Evolutionary conservation across 441 rosid genomes (phyloP), one percentile per base, ranked within the genome.

Genomic region (Erodium chrysanthum): DNA sequence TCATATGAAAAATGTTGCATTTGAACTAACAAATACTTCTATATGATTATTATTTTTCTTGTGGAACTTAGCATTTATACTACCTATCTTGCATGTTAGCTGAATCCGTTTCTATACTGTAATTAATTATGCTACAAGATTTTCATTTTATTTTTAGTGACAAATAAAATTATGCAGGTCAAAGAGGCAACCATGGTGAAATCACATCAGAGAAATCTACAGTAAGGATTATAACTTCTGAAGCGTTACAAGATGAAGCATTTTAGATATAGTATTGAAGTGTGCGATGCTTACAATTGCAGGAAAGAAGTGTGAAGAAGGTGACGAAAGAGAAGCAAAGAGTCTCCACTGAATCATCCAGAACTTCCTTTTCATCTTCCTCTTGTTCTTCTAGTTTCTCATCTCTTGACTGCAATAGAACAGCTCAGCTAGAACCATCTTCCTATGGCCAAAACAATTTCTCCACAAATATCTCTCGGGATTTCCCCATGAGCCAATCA

Each of bases 351-450:
- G 97, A 95, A 75, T 84, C 91, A 15, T 81, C 97, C 48, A 74
- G 86, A 66, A 83, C 85, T 76, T 83, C 94, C 0, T 80, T 81
- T 77, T 87, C 97, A 22, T 86, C 96, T 68, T 87, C 98, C 65
- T 78, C 91, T 65, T 78, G 91, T 73, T 88, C 97, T 9, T 89
- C 96, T 0, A 88, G 85, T 76, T 78, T 85, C 70, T 85, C 90
- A 35, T 88, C 92, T 33, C 73, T 79, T 1, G 93, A 89, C 64
- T 79, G 79, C 75, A 82, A 77, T 52, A 82, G 76, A 69, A 64
- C 88, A 48, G 74, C 83, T 65, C 92, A 79, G 70, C 70, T 64
- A 23, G 88, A 89, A 60, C 74, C 82, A 64, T 66, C 81, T 10
- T 75, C 79, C 10, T 64, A 67, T 58, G 75, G 72, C 63, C 85